Conservation (phyloP, 1,284 basidiomycete genomes). For the Tylopilus sp. region DNA sequence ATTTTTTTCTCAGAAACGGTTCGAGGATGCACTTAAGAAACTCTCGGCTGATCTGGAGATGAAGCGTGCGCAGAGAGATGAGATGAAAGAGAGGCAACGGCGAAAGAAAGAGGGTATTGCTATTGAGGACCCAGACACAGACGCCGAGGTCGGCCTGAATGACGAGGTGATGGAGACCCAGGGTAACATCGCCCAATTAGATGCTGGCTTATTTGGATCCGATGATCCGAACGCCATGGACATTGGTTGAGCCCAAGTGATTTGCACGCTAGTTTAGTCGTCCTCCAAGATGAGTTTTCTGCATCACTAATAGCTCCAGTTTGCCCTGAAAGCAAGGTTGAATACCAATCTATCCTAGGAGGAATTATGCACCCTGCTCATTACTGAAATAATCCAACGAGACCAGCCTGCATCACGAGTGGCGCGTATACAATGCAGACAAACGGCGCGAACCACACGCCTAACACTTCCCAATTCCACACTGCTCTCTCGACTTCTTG, state of each 20-base stretch:
- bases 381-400: constrained; percentile 41
- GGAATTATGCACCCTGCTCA: neutral
- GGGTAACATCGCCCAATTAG: constrained; percentile 24
- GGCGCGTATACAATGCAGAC: constrained; percentile 69
- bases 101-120: constrained; percentile 60
- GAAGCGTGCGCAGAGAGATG: constrained; percentile 78
- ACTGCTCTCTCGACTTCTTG: constrained; percentile 47
- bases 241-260: constrained; percentile 32
- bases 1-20: constrained; percentile 65
- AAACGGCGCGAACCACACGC: constrained; percentile 74
- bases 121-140: constrained; percentile 45
- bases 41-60: constrained; percentile 82
- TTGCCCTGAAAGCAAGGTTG: too few relatives aligned
- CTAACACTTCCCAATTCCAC: constrained; percentile 68
- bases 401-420: constrained; percentile 61
- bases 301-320: neutral
- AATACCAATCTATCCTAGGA: constrained; percentile 2
- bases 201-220: constrained; percentile 54
- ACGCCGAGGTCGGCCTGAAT: constrained; percentile 41
- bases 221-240: constrained; percentile 46
- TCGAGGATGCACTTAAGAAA: constrained; percentile 89
- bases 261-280: neutral
- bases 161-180: constrained; percentile 38
- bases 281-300: neutral
- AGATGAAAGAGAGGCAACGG: constrained; percentile 67